Evolutionary conservation across 257 asterid species (phyloP).

Genomic region (Rehmannia glutinosa): DNA sequence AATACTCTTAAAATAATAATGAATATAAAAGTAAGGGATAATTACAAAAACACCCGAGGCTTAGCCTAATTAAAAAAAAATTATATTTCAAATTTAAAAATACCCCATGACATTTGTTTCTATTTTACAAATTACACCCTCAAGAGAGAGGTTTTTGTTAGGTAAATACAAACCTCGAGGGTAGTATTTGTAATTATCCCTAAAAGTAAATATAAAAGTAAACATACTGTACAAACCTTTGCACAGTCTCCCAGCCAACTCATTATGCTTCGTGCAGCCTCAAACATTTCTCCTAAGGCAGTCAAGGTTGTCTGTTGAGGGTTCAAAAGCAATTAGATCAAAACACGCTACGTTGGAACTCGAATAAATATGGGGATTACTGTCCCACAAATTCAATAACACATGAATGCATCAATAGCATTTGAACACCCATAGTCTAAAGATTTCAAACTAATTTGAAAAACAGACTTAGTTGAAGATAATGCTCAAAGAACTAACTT

Average conservation of each 20-base stretch:
- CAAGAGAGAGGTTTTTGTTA: not conserved
- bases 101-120: too few species aligned
- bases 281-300: constrained; percentile 94
- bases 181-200: not conserved
- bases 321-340: constrained; percentile 26
- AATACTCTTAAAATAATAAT: too few species aligned
- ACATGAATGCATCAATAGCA: too few species aligned
- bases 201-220: too few species aligned
- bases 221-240: constrained; percentile 49
- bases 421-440: too few species aligned
- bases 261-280: constrained; percentile 95
- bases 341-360: constrained; percentile 12
- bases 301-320: constrained; percentile 72
- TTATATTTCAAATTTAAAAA: too few species aligned
- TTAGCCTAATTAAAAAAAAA: not conserved
- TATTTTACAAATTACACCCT: too few species aligned
- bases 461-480: constrained; percentile 7
- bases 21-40: not conserved
- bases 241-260: constrained; percentile 98
- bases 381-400: too few species aligned
- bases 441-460: not conserved
- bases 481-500: constrained; percentile 41
- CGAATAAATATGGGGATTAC: too few species aligned
- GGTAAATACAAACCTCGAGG: not conserved
- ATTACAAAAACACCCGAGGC: not conserved